Conservation (phyloP, 2,329 filamentous ascomycete species). For the Cladophialophora psammophila region DNA sequence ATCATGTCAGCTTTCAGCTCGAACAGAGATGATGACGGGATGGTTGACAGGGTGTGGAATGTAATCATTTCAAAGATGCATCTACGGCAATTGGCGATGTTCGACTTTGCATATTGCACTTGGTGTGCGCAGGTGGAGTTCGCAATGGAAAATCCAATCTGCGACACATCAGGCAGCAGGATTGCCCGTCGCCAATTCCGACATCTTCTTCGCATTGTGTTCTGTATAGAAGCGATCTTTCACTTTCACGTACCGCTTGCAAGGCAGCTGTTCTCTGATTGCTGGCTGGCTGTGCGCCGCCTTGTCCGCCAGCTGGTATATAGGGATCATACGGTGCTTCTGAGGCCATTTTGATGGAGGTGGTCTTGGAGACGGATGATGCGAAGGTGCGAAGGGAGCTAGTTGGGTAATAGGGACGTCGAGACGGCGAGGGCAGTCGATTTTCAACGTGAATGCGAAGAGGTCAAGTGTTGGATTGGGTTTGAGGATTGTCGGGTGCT, state of each 20-base stretch:
- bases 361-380: conserved; percentile 6
- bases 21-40: neutral
- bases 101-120: neutral
- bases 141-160: conserved; percentile 6
- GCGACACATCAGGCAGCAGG: conserved; percentile 24
- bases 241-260: conserved; percentile 74
- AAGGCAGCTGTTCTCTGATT: conserved; percentile 75
- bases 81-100: neutral
- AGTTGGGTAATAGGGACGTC: conserved; percentile 1
- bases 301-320: conserved; percentile 70
- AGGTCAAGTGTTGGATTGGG: conserved; percentile 9
- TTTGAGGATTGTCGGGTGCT: conserved; percentile 14
- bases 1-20: conserved; percentile 11
- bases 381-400: conserved; percentile 17
- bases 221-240: neutral
- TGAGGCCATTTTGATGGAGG: conserved; percentile 58
- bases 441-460: conserved; percentile 10
- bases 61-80: neutral
- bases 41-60: neutral
- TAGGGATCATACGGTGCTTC: conserved; percentile 84
- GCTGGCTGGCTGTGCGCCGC: conserved; percentile 54
- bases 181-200: neutral
- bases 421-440: neutral
- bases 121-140: neutral
- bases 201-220: conserved; percentile 1